Base-by-base conservation (phyloP, 2,329 filamentous ascomycete genomes). In the Aspergillus pseudoviridinutans region DNA sequence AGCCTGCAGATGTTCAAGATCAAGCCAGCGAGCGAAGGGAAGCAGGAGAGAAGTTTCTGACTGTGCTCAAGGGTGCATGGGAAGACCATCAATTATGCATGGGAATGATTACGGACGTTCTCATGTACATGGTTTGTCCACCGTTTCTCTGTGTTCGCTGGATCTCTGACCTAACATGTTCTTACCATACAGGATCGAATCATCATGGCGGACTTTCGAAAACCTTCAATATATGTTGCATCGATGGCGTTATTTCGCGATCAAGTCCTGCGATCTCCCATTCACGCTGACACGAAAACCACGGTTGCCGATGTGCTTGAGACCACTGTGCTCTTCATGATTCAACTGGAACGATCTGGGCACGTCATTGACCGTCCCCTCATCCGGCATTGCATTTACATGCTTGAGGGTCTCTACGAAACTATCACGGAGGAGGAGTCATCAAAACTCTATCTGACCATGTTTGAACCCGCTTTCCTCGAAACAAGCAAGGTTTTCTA, bases 81-180 rank as follows among this genome's bases (percentile, higher is more conserved):
- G 86, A 92, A 59, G 89, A 95, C 61, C 92, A 99, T 70, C 90
- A 92, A 70, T 84, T 90, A 56, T 92, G 90, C 49, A 96, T 96
- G 90, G 92, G 91, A 70, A 97, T 97, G 93, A 88, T 91, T 52
- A 92, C 92, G 3, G 94, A 97, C 73, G 91, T 97, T 32, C 81
- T 97, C 53, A 97, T 97, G 92, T 97, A 97, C 70, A 91, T 99
- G 81, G 84, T 86, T 70, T 68, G 79, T 68, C 12, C 44, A 47
- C 14, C 14, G 44, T 14, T 28, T n/a, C 29, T 14, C 46, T 53
- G n/a, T 22, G 7, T 46, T 27, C 38, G n/a, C 14, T 17, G 4
- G 8, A 14, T 27, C 20, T 44, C 3, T 24, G 41, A 12, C 27
- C 57, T 59, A 25, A 64, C 53, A 22, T 35, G n/a, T 51, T 46